Evolutionary conservation across 176 grass and related monocot species (phyloP).

Genomic region (Neostapfia colusana): DNA sequence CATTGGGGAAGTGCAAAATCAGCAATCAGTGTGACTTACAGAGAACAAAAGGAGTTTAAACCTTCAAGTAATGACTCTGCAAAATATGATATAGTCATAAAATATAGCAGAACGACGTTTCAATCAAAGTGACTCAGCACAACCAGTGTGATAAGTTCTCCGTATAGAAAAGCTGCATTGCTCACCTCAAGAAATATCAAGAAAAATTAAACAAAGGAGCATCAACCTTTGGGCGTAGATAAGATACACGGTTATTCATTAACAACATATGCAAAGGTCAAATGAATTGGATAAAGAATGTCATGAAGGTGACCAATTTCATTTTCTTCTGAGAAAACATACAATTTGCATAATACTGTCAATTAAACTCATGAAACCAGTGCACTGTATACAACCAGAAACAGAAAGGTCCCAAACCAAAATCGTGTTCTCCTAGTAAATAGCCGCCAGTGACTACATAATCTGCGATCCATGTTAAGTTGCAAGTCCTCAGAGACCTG

Average conservation of each 20-base stretch:
- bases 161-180: neutral
- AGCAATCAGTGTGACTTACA: neutral
- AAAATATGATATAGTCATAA: neutral
- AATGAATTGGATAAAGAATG: neutral
- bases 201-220: neutral
- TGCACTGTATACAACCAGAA: neutral
- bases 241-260: neutral
- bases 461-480: neutral
- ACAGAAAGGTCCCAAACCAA: neutral
- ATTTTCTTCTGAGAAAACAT: neutral
- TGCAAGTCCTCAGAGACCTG: neutral
- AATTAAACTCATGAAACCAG: neutral
- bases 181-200: neutral
- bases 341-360: neutral
- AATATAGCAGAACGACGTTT: neutral
- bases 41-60: neutral
- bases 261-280: neutral
- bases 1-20: constrained; percentile 9
- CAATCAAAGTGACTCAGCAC: neutral
- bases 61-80: neutral
- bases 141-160: neutral
- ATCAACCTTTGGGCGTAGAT: neutral
- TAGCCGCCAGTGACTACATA: neutral
- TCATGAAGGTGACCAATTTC: neutral
- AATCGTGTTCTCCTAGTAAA: neutral